phyloP scores from a whole-genome alignment of 2,329 filamentous ascomycete species.

The Penicillium oxalicum region DNA sequence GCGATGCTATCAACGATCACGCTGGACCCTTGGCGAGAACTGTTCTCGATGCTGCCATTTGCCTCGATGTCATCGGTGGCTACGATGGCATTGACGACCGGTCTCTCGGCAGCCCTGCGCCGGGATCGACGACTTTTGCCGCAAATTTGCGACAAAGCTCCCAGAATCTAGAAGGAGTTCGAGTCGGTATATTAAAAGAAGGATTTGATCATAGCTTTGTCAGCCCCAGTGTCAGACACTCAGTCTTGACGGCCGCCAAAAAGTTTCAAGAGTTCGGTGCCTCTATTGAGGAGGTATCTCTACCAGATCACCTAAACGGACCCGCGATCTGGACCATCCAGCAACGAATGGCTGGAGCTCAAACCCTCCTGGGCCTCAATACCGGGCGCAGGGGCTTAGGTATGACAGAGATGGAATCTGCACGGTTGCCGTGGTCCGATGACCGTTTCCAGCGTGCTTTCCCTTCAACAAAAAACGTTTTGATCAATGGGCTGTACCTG shows the following conservation, averaged over 20 bases:
- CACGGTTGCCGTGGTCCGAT: conserved; percentile 44
- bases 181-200: conserved; percentile 43
- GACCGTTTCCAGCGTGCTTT: conserved; percentile 46
- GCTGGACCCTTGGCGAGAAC: conserved; percentile 41
- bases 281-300: conserved; percentile 45
- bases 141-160: conserved; percentile 6
- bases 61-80: conserved; percentile 45
- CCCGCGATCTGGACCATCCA: conserved; percentile 46
- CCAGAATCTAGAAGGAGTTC: conserved; percentile 16
- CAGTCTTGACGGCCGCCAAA: conserved; percentile 40
- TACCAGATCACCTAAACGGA: conserved; percentile 44
- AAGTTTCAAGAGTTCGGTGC: conserved; percentile 46
- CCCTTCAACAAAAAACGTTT: conserved; percentile 40
- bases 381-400: conserved; percentile 46
- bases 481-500: conserved; percentile 39
- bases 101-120: conserved; percentile 28
- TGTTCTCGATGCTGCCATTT: conserved; percentile 38
- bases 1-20: conserved; percentile 50
- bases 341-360: conserved; percentile 37
- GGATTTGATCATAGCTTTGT: conserved; percentile 39
- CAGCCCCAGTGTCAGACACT: conserved; percentile 36
- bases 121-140: conserved; percentile 19
- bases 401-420: conserved; percentile 47
- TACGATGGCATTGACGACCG: conserved; percentile 47
- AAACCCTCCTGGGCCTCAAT: conserved; percentile 40